Evolutionary conservation across 352 stramenopile genomes (phyloP), one percentile per base, ranked within the genome.

Genomic region (Phytophthora pini): DNA sequence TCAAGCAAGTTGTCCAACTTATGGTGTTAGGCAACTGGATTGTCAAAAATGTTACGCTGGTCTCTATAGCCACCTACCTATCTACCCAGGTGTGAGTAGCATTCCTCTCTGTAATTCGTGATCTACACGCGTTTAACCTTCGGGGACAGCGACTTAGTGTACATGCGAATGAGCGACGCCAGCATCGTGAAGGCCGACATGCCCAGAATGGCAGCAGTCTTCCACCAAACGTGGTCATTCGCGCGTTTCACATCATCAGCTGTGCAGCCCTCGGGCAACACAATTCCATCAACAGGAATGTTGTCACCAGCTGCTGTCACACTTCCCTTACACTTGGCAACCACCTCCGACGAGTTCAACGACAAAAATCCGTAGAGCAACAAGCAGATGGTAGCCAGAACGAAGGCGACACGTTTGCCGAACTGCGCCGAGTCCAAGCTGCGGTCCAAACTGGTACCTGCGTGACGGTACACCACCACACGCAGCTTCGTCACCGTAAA

Each of bases 381-480:
- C 34, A 90, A 65, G 47, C 77, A 88, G 29, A 94, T 82, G 58
- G 70, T 72, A 36, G 80, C 82, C 29, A 91, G 32, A 44, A 90
- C 66, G 55, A 92, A 75, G 13, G 74, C 65, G 0, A 82, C 65
- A 29, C 82, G 80, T 68, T 92, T 88, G 55, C 55, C 77, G 32
- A 92, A 79, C 32, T 80, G 78, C 59, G 74, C 72, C 56, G 87
- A 75, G 53, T 92, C 86, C 43, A 92, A 61, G 7, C 75, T 58
- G 22, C 75, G 73, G 50, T 92, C 86, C 29, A 87, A 63, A 41
- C 68, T 65, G 13, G 65, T 76, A 26, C 83, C 84, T 0, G 69
- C 77, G 63, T 92, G 82, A n/a, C 66, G 74, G 48, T 92, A 94
- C 15, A 94, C 70, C 32, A 92, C 70, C n/a, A 94, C 50, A 20